These are phyloP conservation scores for Talaromyces piceae DNA, from an alignment of 2,329 filamentous ascomycete genomes.

Conservation along the genomic window DNA sequence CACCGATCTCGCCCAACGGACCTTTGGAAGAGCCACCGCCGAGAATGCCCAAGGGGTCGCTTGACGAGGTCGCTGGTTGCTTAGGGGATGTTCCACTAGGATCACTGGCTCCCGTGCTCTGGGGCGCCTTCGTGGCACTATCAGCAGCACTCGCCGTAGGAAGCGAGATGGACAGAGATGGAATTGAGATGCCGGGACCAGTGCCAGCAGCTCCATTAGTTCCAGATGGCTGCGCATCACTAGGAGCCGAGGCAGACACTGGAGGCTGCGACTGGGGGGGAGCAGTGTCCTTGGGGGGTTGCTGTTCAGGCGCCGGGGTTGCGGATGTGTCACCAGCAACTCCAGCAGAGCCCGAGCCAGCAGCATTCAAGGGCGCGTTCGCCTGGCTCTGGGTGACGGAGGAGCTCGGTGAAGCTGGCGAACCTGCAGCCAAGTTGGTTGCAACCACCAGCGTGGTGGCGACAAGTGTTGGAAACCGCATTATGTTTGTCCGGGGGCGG, in stretches of 20 bases:
- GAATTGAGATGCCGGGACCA: neutral
- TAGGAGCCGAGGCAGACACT: neutral
- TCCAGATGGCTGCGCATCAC: neutral
- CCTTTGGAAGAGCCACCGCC: neutral
- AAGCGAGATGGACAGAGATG: neutral
- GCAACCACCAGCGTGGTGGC: constrained; percentile 5
- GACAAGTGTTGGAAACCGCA: constrained; percentile 10
- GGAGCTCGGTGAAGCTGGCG: neutral
- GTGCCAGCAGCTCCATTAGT: neutral
- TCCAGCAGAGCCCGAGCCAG: neutral
- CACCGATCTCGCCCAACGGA: neutral
- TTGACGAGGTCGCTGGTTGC: neutral
- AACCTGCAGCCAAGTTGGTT: constrained; percentile 9
- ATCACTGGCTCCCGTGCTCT: neutral
- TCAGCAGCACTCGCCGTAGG: neutral
- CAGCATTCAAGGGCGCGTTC: neutral
- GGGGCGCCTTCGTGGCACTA: neutral
- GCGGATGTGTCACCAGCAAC: neutral
- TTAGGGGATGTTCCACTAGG: neutral
- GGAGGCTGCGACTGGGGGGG: neutral
- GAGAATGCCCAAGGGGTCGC: neutral
- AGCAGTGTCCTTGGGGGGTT: neutral
- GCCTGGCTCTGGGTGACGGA: neutral
- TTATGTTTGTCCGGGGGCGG: constrained; percentile 1
- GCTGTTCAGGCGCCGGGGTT: neutral